Evolutionary conservation across 2,329 filamentous ascomycete species (phyloP).

Genomic region (Periconia sp.): DNA sequence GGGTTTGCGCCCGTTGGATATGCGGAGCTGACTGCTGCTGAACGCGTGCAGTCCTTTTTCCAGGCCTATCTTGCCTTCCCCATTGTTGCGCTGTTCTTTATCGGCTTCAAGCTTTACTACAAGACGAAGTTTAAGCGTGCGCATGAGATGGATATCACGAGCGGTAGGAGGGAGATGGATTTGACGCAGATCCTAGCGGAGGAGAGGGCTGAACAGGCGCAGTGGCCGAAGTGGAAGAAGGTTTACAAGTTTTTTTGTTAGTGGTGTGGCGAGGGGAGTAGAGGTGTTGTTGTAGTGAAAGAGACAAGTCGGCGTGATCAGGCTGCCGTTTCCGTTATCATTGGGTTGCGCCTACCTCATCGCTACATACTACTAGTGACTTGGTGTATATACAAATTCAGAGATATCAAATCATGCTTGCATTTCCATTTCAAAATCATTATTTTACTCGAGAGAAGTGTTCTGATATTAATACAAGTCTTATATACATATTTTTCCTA

Average conservation of each 20-base stretch:
- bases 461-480: too few relatives aligned
- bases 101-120: conserved; percentile 72
- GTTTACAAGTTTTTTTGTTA: conserved; percentile 47
- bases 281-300: too few relatives aligned
- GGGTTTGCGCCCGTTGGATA: conserved; percentile 75
- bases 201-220: conserved; percentile 69
- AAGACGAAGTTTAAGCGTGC: conserved; percentile 65
- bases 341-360: too few relatives aligned
- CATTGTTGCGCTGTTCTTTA: conserved; percentile 65
- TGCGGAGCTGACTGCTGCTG: conserved; percentile 44
- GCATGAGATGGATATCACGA: conserved; percentile 78
- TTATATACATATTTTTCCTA: too few relatives aligned
- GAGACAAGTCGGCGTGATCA: too few relatives aligned
- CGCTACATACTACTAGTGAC: too few relatives aligned
- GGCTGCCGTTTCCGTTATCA: too few relatives aligned
- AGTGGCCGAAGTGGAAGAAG: conserved; percentile 47
- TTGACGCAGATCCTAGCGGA: conserved; percentile 72
- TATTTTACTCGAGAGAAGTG: too few relatives aligned
- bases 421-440: too few relatives aligned
- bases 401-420: too few relatives aligned
- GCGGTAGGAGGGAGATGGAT: conserved; percentile 81
- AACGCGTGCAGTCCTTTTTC: conserved; percentile 68
- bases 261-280: too few relatives aligned
- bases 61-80: conserved; percentile 68
- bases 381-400: too few relatives aligned